A percentile compares a stretch with the other conserved stretches of the same genome.
phyloP scores from a whole-genome alignment of 768 basidiomycete species.

The Pulveroboletus sp. region DNA sequence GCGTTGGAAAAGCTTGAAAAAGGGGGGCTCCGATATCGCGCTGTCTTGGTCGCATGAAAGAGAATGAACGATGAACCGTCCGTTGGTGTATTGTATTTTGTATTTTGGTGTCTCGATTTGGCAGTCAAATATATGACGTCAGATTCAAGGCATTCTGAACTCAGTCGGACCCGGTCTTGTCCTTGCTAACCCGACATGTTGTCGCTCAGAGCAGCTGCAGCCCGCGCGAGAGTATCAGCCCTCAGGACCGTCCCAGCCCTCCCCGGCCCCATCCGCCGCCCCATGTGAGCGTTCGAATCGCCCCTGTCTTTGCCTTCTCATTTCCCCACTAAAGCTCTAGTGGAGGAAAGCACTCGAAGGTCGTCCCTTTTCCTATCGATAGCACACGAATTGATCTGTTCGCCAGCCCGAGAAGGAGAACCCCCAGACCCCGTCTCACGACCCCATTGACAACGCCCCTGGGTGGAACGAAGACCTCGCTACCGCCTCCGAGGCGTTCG shows the following conservation, averaged over 20 bases:
- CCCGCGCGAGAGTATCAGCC: not conserved
- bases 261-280: not conserved
- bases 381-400: not conserved
- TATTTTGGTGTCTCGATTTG: not conserved
- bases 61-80: too few species aligned
- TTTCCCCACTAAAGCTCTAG: constrained; percentile 39
- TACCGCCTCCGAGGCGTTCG: constrained; percentile 56
- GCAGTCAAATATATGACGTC: constrained; percentile 14
- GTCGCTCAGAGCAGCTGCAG: constrained; percentile 10
- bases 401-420: constrained; percentile 54
- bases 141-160: not conserved
- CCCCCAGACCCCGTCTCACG: constrained; percentile 39
- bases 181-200: constrained; percentile 5
- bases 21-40: constrained; percentile 32
- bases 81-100: too few species aligned
- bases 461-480: constrained; percentile 73
- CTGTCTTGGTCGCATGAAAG: constrained; percentile 23
- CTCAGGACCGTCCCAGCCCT: not conserved
- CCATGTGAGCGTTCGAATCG: not conserved
- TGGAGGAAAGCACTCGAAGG: constrained; percentile 57
- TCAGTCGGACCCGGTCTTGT: not conserved
- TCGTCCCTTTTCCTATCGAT: constrained; percentile 14
- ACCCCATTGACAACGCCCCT: constrained; percentile 49
- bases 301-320: not conserved
- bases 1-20: constrained; percentile 25